Base-by-base conservation (phyloP, 192 early-diverging fungal species). In the Backusella luteola region DNA sequence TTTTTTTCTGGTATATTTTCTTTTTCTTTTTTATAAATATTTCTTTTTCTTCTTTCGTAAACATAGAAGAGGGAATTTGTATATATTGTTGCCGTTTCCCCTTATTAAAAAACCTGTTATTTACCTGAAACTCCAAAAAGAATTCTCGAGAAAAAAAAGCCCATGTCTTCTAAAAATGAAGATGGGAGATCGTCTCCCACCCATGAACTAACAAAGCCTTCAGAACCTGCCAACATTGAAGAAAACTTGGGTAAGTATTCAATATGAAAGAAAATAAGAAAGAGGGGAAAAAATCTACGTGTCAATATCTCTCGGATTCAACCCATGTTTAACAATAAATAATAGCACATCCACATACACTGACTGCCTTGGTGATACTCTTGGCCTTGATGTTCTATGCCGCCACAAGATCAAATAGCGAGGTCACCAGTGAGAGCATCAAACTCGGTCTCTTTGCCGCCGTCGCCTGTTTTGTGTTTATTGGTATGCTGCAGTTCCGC, bases 401-500 rank as follows among this genome's bases (percentile, higher is more conserved):
- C 21, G 89, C 88, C 9, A 82, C 89, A 46, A 70, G 76, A 32
- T 84, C 86, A 4, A 87, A 89, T 29, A 67, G 83, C 14, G 88
- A 89, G 66, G 82, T 87, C 56, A 88, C 87, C 0, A 74, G 70
- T 15, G 85, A 81, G 4, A 90, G 89, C 44, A 81, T 88, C 17
- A 89, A 87, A 73, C 49, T 90, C 73, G 90, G 90, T 26, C 53
- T 86, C 0, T 29, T 81, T 11, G 89, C 89, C 15, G 78, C 84
- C 19, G 76, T 89, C 39, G 76, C 81, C 2, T 82, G 78, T 11
- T 93, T 99, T 79, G 84, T 95, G 3, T 84, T 96, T 21, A 92
- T 95, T 75, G 96, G 95, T 1, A 89, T 96, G 80, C 84, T 97
- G 6, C 90, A 96, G 80, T 97, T 99, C 81, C 87, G 93, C 12